Conservation (phyloP, 257 asterid genomes). For the Craterostigma plantagineum region DNA sequence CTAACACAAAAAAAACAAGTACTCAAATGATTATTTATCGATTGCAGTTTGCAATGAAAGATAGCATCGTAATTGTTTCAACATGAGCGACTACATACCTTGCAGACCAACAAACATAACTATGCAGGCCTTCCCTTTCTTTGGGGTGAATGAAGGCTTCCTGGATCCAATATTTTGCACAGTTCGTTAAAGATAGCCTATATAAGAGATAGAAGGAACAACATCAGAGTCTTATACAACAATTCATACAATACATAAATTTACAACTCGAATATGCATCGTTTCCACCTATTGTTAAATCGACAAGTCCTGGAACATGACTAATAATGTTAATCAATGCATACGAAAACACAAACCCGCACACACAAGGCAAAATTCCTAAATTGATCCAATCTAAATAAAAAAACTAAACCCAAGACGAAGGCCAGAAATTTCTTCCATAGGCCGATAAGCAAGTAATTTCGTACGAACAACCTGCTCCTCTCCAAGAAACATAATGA, state of each 20-base stretch:
- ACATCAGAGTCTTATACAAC: not conserved
- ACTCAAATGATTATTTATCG: no score
- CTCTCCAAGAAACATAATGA: not conserved
- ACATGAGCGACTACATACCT: conserved; percentile 26
- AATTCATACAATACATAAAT: no score
- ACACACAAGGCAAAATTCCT: no score
- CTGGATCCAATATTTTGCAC: conserved; percentile 92
- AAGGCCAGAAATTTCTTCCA: no score
- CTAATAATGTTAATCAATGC: no score
- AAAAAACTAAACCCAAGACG: no score
- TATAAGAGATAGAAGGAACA: conserved; percentile 4
- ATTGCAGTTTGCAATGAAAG: not conserved
- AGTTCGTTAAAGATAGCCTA: conserved; percentile 88
- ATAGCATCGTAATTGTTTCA: not conserved
- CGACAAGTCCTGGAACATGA: no score
- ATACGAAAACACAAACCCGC: no score
- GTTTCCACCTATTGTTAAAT: no score
- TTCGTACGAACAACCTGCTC: not conserved
- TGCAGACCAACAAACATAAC: conserved; percentile 98
- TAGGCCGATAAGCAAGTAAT: no score
- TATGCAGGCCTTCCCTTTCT: conserved; percentile 69
- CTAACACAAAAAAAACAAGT: not conserved
- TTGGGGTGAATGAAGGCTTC: conserved; percentile 71
- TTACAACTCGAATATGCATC: no score
- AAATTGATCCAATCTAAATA: no score